Percentiles rank a stretch among this genome's conserved stretches.
phyloP scores from a whole-genome alignment of 169 alveolate genomes.

The Theileria orientalis region DNA sequence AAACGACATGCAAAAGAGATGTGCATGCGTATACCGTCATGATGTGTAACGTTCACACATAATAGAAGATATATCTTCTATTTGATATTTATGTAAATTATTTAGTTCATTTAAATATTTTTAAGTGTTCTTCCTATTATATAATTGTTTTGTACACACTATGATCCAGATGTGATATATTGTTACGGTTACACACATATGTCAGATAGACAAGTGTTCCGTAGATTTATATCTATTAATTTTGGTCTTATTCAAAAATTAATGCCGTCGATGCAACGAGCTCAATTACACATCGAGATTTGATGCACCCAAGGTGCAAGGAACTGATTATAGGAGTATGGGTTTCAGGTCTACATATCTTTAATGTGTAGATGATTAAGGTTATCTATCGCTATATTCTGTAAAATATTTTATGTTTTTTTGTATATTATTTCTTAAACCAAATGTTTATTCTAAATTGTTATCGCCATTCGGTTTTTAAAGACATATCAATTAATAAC shows the following conservation, averaged over 20 bases:
- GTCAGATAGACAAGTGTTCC: neutral
- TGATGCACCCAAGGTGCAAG: slow-evolving; percentile 32
- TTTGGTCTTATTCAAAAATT: too few relatives aligned
- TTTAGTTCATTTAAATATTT: neutral
- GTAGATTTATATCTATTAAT: neutral
- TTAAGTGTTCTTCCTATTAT: neutral
- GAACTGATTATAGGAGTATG: neutral
- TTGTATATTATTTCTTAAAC: neutral
- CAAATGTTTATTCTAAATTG: neutral
- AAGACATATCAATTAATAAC: neutral
- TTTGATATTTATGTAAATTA: neutral
- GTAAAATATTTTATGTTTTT: neutral
- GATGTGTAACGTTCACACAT: slow-evolving; percentile 18
- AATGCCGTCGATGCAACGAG: too few relatives aligned
- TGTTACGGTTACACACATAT: too few relatives aligned
- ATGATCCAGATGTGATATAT: too few relatives aligned
- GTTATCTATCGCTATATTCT: neutral
- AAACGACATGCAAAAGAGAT: slow-evolving; percentile 12
- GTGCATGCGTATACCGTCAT: slow-evolving; percentile 7
- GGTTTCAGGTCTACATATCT: slow-evolving; percentile 5
- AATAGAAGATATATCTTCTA: slow-evolving; percentile 4
- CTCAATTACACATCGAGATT: neutral
- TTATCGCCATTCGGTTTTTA: neutral
- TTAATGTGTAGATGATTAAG: slow-evolving; percentile 1
- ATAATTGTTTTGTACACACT: too few relatives aligned